phyloP scores from a whole-genome alignment of 192 early-diverging fungal genomes.

The Linnemannia exigua region DNA sequence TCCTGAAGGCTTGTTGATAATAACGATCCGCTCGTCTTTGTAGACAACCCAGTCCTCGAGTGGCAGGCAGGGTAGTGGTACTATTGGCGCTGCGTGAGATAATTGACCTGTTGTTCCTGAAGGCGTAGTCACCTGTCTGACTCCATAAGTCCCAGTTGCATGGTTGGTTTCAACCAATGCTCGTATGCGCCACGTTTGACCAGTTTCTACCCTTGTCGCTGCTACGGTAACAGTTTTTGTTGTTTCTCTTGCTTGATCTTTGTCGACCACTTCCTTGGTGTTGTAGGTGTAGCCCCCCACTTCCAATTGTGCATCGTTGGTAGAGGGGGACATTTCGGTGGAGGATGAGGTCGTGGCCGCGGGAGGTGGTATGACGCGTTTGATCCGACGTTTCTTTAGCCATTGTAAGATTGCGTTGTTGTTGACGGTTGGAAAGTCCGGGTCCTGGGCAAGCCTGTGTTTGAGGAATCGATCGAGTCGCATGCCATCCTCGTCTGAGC shows the following conservation, averaged over 20 bases:
- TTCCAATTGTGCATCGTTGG: not conserved
- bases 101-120: not conserved
- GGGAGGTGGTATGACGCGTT: not conserved
- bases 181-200: conserved; percentile 37
- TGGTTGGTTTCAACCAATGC: not conserved
- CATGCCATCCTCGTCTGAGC: conserved; percentile 41
- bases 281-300: not conserved
- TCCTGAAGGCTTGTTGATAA: conserved; percentile 34
- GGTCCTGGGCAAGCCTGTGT: conserved; percentile 14
- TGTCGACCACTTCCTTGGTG: not conserved
- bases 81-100: not conserved
- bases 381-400: conserved; percentile 32
- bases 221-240: not conserved
- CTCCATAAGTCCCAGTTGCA: too few relatives aligned
- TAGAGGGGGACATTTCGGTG: not conserved
- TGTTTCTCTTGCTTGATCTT: not conserved
- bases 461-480: conserved; percentile 37
- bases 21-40: conserved; percentile 26
- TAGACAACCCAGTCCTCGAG: conserved; percentile 37
- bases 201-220: conserved; percentile 4
- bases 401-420: conserved; percentile 23
- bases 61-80: not conserved
- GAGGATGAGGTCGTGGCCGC: not conserved
- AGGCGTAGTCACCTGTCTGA: not conserved
- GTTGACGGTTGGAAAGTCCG: not conserved